Evolutionary conservation across 2,329 filamentous ascomycete genomes (phyloP), one percentile per base, ranked within the genome.

Genomic region (Fonsecaea monophora): DNA sequence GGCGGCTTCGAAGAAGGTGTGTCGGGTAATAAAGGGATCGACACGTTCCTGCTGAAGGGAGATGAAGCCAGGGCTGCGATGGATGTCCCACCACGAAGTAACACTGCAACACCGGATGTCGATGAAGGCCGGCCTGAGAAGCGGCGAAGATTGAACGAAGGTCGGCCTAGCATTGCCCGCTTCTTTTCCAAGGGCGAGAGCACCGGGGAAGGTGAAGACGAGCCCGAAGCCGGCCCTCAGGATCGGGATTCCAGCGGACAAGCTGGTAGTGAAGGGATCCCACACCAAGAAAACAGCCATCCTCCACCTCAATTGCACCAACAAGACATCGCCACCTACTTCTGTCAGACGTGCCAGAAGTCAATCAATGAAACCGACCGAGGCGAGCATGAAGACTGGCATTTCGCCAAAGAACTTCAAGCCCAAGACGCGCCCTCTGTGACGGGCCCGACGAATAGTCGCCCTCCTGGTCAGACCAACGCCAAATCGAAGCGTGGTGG

Each of bases 1-100:
- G 89, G 88, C n/a, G 94, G 92, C 0, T 97, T 98, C 71, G 94
- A 98, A 77, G 93, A 97, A 71, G 91, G 92, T 1, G 82, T 94
- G 65, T 87, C 85, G 48, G 90, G 92, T 4, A 98, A 97, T 75
- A 89, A 89, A 82, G 92, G 90, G 38, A 98, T 99, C 71, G 90
- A 90, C 53, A 85, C 87, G 0, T 98, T 97, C 75, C 82, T 99
- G n/a, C 82, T 97, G 32, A 90, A 84, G 54, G 86, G 86, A 3
- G 82, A 86, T 4, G 82, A 87, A 67, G 85, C 85, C 13, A 87
- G 83, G 67, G 69, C 67, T 25, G 68, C 69, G 34, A 70, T 81
- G 79, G 30, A 77, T 83, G 67, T 76, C 60, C 38, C 70, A 70
- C 45, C 62, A 65, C 18, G 66, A 55, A 50, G 74, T 64, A 64